These are phyloP conservation scores for Nymphaea thermarum DNA, from an alignment of 164 flowering plant species.

Conservation along the genomic window DNA sequence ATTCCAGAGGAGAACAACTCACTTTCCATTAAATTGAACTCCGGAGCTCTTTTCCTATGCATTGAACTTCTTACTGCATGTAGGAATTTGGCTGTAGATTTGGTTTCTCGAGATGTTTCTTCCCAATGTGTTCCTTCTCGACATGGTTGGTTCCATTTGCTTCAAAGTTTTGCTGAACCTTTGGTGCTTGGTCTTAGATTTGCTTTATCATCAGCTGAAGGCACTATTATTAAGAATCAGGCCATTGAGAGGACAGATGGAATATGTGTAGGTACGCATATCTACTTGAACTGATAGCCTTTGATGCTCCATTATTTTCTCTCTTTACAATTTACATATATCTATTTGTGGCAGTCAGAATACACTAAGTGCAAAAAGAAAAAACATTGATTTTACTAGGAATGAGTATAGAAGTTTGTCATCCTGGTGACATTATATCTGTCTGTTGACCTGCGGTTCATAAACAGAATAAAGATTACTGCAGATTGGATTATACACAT, in stretches of 20 bases:
- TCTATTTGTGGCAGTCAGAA: too few species aligned
- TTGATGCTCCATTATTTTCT: too few species aligned
- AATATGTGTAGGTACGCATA: too few species aligned
- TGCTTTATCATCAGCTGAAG: constrained; percentile 12
- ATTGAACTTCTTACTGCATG: constrained; percentile 61
- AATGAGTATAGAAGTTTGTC: too few species aligned
- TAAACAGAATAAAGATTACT: too few species aligned
- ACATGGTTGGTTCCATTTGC: constrained; percentile 35
- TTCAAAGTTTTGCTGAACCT: constrained; percentile 28
- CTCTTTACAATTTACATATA: not conserved
- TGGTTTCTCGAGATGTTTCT: constrained; percentile 11
- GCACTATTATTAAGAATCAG: constrained; percentile 6
- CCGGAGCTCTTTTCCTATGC: constrained; percentile 65
- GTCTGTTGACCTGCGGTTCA: too few species aligned
- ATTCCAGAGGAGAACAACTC: constrained; percentile 4
- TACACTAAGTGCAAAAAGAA: too few species aligned
- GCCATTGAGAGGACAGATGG: constrained; percentile 17
- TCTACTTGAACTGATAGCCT: too few species aligned
- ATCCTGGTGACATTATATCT: too few species aligned
- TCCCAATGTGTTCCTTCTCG: constrained; percentile 11
- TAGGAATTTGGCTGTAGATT: constrained; percentile 28
- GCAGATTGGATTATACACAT: too few species aligned
- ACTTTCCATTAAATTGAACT: constrained; percentile 16
- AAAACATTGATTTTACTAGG: too few species aligned
- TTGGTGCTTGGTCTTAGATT: constrained; percentile 31